Evolutionary conservation across 257 asterid species (phyloP).

Genomic region (Solanum bulbocastanum): DNA sequence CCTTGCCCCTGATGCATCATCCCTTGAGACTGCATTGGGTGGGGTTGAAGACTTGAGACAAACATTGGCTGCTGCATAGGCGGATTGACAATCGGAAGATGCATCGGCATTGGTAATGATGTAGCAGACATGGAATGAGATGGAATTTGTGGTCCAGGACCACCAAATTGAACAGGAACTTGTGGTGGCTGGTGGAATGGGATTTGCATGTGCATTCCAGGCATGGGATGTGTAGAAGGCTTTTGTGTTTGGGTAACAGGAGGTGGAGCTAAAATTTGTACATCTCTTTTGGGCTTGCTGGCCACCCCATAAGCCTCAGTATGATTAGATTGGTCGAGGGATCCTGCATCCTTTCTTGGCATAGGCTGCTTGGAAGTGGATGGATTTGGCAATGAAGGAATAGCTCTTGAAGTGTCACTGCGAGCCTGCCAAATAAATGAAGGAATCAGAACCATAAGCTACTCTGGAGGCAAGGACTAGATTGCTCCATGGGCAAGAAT

Average conservation of each 20-base stretch:
- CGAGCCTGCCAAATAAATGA: constrained; percentile 41
- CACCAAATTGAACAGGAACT: constrained; percentile 62
- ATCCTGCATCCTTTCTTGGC: constrained; percentile 42
- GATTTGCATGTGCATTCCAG: constrained; percentile 53
- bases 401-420: constrained; percentile 32
- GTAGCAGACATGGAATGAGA: constrained; percentile 66
- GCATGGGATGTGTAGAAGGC: constrained; percentile 38
- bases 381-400: constrained; percentile 44
- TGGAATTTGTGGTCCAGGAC: constrained; percentile 67
- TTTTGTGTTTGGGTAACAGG: constrained; percentile 49
- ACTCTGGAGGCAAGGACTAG: not conserved
- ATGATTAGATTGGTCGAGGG: constrained; percentile 29
- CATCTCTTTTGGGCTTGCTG: constrained; percentile 51
- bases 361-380: constrained; percentile 48
- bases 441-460: not conserved
- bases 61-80: constrained; percentile 63
- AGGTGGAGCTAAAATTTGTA: constrained; percentile 39
- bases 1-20: constrained; percentile 71
- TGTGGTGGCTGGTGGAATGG: constrained; percentile 50
- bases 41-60: constrained; percentile 64
- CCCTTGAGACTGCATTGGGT: constrained; percentile 73
- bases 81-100: constrained; percentile 55
- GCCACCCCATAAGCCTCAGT: constrained; percentile 30
- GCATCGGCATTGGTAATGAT: constrained; percentile 46
- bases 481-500: not conserved